These are phyloP conservation scores for Neoboletus magnificus DNA, from an alignment of 768 basidiomycete species.

Conservation along the genomic window DNA sequence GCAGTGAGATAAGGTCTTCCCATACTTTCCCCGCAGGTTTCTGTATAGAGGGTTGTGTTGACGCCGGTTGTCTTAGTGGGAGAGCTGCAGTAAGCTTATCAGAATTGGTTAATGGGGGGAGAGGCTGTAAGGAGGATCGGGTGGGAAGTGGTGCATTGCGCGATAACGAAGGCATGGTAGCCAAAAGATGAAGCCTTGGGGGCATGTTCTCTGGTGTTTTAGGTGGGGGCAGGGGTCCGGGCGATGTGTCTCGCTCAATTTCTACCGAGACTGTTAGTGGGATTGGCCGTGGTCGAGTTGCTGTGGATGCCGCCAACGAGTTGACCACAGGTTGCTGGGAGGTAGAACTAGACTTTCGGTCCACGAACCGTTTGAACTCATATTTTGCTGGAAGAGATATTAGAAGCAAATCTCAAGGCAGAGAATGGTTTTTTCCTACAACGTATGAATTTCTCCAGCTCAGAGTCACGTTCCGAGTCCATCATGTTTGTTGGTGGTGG, in stretches of 20 bases:
- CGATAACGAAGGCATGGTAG: constrained; percentile 8
- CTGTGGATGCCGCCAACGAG: constrained; percentile 37
- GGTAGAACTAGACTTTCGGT: constrained; percentile 38
- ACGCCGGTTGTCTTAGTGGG: constrained; percentile 3
- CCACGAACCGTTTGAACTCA: constrained; percentile 67
- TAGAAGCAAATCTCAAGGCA: neutral
- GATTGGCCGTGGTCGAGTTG: constrained; percentile 14
- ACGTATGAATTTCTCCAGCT: constrained; percentile 88
- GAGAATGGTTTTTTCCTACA: constrained; percentile 40
- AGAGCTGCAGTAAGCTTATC: constrained; percentile 14
- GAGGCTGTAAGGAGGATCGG: constrained; percentile 38
- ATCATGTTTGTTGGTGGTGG: constrained; percentile 81
- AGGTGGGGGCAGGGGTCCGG: constrained; percentile 27
- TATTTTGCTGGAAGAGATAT: constrained; percentile 61
- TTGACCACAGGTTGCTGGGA: constrained; percentile 38
- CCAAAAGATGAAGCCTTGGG: constrained; percentile 13
- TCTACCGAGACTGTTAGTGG: constrained; percentile 8
- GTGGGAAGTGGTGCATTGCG: constrained; percentile 16
- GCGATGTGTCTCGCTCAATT: constrained; percentile 18
- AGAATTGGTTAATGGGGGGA: constrained; percentile 9
- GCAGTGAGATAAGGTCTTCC: constrained; percentile 54
- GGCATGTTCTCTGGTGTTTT: constrained; percentile 27
- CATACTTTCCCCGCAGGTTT: constrained; percentile 43
- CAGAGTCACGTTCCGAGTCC: constrained; percentile 80
- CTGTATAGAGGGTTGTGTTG: constrained; percentile 12